phyloP scores from a whole-genome alignment of 345 rosid species.

The Brassica carinata region DNA sequence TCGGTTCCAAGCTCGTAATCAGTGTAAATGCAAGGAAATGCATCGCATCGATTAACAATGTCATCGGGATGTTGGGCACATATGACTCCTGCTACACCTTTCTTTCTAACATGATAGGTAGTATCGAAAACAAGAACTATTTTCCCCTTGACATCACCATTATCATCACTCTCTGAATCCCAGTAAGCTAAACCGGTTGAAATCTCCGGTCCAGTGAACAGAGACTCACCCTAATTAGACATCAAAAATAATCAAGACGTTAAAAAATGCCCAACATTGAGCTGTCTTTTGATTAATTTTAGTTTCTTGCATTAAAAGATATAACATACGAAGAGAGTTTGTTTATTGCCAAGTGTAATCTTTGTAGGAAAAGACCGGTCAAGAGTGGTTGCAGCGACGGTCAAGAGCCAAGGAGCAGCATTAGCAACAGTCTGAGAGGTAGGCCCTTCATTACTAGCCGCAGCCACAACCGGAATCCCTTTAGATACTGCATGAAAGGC shows the following conservation, averaged over 20 bases:
- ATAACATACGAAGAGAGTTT: constrained; percentile 29
- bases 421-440: constrained; percentile 46
- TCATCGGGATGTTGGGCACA: constrained; percentile 28
- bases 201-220: constrained; percentile 31
- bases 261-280: not conserved
- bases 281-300: not conserved
- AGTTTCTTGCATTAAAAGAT: constrained; percentile 1
- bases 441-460: constrained; percentile 39
- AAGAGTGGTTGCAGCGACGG: constrained; percentile 51
- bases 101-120: not conserved
- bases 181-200: constrained; percentile 18
- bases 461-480: constrained; percentile 44
- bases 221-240: constrained; percentile 42
- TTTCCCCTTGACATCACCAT: constrained; percentile 30
- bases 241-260: not conserved
- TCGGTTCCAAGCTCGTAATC: constrained; percentile 43
- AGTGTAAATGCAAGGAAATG: constrained; percentile 16
- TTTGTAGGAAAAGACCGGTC: constrained; percentile 52
- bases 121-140: constrained; percentile 15
- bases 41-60: not conserved
- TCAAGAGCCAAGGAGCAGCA: constrained; percentile 52
- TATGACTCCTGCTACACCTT: constrained; percentile 39
- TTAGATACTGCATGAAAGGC: constrained; percentile 51
- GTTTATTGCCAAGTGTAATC: constrained; percentile 39
- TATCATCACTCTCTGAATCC: not conserved